Base-by-base conservation (phyloP, 1,284 basidiomycete species). In the Moniliophthora roreri region DNA sequence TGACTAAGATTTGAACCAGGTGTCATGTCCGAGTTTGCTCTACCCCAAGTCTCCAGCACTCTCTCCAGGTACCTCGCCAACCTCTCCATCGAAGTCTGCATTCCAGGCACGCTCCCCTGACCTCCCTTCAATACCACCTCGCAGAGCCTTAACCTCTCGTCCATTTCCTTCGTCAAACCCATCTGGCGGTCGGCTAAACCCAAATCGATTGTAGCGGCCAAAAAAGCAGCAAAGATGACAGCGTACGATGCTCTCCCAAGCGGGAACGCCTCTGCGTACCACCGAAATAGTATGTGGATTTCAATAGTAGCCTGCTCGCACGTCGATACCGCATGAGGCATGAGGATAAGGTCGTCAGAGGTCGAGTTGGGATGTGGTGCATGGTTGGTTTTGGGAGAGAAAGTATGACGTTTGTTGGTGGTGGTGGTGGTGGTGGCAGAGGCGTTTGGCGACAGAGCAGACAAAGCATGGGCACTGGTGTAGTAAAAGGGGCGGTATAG, bases 401-500 rank as follows among this genome's bases (percentile, higher is more conserved):
- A 40, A 16, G 39, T 15, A 21, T 21, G 16, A 1, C 21, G 39
- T 13, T 16, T 21, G 16, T 18, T 10, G 21, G 16, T 16, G 13
- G 21, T 13, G 8, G 24, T 24, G 8, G 44, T 13, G 3, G 44
- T 26, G 44, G 23, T 16, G 7, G 26, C 9, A 46, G 44, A 15
- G 6, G 28, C 6, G n/a, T 11, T 46, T 5, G 21, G 13, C 13
- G 13, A 8, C 9, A 16, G 9, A 13, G 44, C 44, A 11, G 24
- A 21, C 11, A 32, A 32, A 5, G 39, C 39, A 18, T 16, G 10
- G 16, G 24, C 44, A 8, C 28, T 23, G 4, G 23, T 26, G 44
- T 46, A 26, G 44, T 26, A 46, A 32, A 46, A 46, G 28, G 44
- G 44, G 13, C 44, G 44, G 24, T 46, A 46, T 8, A 46, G 44